Percentiles rank a stretch among this genome's conserved stretches.
Evolutionary conservation across 2,329 filamentous ascomycete genomes (phyloP).

Genomic region (Penicillium sp.): DNA sequence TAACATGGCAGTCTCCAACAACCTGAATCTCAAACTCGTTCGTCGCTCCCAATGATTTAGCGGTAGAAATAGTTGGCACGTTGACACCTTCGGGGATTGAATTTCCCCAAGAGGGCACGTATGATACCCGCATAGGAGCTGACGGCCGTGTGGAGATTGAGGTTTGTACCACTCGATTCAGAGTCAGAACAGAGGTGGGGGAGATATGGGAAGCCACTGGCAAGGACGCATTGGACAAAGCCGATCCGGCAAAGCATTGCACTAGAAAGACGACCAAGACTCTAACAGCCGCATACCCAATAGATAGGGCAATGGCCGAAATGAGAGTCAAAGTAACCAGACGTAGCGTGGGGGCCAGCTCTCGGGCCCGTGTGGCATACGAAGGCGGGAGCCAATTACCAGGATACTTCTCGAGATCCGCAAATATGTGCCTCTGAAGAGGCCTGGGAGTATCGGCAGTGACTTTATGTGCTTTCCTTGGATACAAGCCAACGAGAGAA

Average conservation of each 20-base stretch:
- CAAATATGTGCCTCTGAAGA: slow-evolving; percentile 14
- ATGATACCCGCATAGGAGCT: slow-evolving; percentile 19
- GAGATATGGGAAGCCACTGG: slow-evolving; percentile 16
- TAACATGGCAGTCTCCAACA: slow-evolving; percentile 55
- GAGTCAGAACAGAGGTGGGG: slow-evolving; percentile 23
- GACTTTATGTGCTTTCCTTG: slow-evolving; percentile 26
- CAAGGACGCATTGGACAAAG: slow-evolving; percentile 22
- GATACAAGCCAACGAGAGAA: slow-evolving; percentile 39
- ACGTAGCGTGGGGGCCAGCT: slow-evolving; percentile 30
- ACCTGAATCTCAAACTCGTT: slow-evolving; percentile 54
- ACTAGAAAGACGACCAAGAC: slow-evolving; percentile 25
- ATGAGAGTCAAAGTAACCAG: slow-evolving; percentile 31
- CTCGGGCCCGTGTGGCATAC: slow-evolving; percentile 22
- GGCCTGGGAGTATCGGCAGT: slow-evolving; percentile 14
- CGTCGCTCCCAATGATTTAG: slow-evolving; percentile 29
- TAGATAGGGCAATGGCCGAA: slow-evolving; percentile 29
- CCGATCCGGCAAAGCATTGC: slow-evolving; percentile 28
- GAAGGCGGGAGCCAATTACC: slow-evolving; percentile 26
- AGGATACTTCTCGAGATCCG: slow-evolving; percentile 29
- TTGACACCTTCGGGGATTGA: slow-evolving; percentile 30
- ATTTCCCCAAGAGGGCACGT: slow-evolving; percentile 17
- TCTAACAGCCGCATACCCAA: slow-evolving; percentile 35
- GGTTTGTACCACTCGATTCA: slow-evolving; percentile 22
- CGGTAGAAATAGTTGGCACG: slow-evolving; percentile 24
- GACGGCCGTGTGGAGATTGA: slow-evolving; percentile 28